Evolutionary conservation across 495 filamentous ascomycete genomes (phyloP).

Genomic region (Penicillium crystallinum): DNA sequence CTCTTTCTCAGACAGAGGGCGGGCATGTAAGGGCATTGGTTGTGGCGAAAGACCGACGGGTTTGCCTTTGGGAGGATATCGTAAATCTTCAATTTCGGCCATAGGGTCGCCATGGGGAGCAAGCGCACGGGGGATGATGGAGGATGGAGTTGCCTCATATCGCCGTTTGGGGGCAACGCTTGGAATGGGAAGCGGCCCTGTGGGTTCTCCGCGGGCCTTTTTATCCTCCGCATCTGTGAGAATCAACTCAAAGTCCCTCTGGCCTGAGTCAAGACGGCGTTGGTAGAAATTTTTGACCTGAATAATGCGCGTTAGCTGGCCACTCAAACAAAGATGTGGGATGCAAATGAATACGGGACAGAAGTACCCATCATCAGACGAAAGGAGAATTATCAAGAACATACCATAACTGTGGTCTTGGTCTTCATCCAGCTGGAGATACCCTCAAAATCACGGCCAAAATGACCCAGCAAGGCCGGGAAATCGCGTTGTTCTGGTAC

Average conservation of each 20-base stretch:
- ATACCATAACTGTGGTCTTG: constrained; percentile 92
- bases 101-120: constrained; percentile 53
- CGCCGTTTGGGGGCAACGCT: constrained; percentile 56
- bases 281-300: constrained; percentile 93
- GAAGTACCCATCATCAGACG: background rate
- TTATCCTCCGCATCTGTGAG: constrained; percentile 67
- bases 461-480: constrained; percentile 66
- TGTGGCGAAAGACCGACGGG: constrained; percentile 30
- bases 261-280: constrained; percentile 65
- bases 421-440: constrained; percentile 86
- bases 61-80: constrained; percentile 41
- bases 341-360: background rate
- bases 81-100: constrained; percentile 50
- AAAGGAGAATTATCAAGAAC: constrained; percentile 13
- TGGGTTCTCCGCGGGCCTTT: constrained; percentile 62
- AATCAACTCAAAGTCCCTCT: constrained; percentile 62
- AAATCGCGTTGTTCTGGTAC: constrained; percentile 87
- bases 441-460: constrained; percentile 79
- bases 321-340: background rate
- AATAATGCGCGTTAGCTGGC: constrained; percentile 26
- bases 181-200: constrained; percentile 59
- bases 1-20: constrained; percentile 32
- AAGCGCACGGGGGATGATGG: constrained; percentile 53
- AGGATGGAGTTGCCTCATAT: constrained; percentile 50
- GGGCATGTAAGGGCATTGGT: constrained; percentile 28